phyloP scores from a whole-genome alignment of 2,329 filamentous ascomycete species.

The Cryoendolithus antarcticus region DNA sequence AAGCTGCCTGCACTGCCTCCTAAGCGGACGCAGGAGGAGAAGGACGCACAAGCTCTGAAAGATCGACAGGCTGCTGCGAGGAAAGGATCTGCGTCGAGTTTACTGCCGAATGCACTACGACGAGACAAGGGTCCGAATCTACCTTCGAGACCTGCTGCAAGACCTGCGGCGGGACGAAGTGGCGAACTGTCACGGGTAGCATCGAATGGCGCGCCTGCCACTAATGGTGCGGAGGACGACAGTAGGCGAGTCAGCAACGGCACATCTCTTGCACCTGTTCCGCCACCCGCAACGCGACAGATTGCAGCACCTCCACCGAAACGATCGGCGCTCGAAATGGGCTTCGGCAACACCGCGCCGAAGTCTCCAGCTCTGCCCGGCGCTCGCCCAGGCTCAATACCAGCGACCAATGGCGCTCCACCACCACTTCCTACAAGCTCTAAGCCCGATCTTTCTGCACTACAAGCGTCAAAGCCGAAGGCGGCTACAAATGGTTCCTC shows the following conservation, averaged over 20 bases:
- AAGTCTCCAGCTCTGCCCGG: conserved; percentile 7
- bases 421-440: conserved; percentile 44
- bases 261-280: too few species aligned
- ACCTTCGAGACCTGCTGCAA: conserved; percentile 5
- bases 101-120: conserved; percentile 1
- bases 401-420: conserved; percentile 17
- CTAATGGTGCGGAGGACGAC: neutral
- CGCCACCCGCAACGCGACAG: conserved; percentile 6
- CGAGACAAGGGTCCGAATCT: conserved; percentile 2
- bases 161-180: neutral
- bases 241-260: neutral
- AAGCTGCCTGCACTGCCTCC: conserved; percentile 43
- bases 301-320: conserved; percentile 13
- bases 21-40: conserved; percentile 32
- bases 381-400: conserved; percentile 6
- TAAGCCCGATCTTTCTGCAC: conserved; percentile 44
- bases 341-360: conserved; percentile 12
- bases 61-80: conserved; percentile 10
- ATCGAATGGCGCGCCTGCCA: neutral
- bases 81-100: neutral
- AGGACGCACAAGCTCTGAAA: conserved; percentile 20
- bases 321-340: conserved; percentile 16
- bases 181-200: too few species aligned
- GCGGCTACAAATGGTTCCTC: conserved; percentile 7
- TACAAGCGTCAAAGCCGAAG: conserved; percentile 41